Base-by-base conservation (phyloP, 106 monocot genomes). In the Dioscorea zingiberensis region DNA sequence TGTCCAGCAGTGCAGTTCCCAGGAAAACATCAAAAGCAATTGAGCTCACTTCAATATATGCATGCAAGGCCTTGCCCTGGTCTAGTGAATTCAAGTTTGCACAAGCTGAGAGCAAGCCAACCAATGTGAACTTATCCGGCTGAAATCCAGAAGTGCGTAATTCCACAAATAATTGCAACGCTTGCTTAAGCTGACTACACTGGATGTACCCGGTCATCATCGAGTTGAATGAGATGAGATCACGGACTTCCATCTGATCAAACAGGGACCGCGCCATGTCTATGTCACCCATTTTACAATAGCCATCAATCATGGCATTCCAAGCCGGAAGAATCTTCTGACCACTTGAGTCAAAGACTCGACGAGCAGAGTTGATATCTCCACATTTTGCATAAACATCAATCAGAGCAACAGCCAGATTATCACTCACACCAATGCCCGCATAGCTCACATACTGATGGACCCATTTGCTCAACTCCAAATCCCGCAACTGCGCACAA, bases 351-450 rank as follows among this genome's bases (percentile, higher is more conserved):
- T 88, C 74, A 45, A 93, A 88, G 38, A 73, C 32, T 19, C 15
- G 58, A 1, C 64, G 67, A 69, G 93, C 93, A n/a, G 53, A 27
- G 4, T 22, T 16, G 14, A 93, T 64, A 58, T 85, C 78, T 0
- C 85, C 85, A 49, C 88, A 85, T 45, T 93, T 93, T 0, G 78
- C 45, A 30, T 93, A 88, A 85, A 93, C 85, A 61, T 85, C 85
- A 2, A 93, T 63, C 16, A 93, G 63, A 47, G 85, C 63, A 19
- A 81, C 81, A 0, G 61, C 64, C 24, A 93, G 73, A 59, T 93
- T 93, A 11, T 58, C 51, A 27, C 55, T 85, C 22, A 78, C 13
- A 4, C 4, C 45, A 45, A 85, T 60, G 2, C 45, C 22, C 24
- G 63, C 48, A 15, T 73, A 15, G 13, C 54, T 57, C 11, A 81